A percentile compares a stretch with the other conserved stretches of the same genome.
These are phyloP conservation scores for Flueggea neowawraea DNA, from an alignment of 441 rosid genomes.

Conservation along the genomic window DNA sequence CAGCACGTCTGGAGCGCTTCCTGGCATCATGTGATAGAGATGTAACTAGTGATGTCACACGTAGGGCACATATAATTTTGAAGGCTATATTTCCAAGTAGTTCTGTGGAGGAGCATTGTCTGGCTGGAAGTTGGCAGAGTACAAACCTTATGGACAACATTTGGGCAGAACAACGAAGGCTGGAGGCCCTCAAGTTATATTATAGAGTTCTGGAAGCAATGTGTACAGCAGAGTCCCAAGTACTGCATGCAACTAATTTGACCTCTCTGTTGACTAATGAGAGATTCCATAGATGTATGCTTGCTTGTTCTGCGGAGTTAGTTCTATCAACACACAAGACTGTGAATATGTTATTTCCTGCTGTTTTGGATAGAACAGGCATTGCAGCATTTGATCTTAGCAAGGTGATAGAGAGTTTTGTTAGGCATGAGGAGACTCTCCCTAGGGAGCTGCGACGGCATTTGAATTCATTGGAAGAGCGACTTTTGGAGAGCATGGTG, in stretches of 20 bases:
- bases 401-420: conserved; percentile 98
- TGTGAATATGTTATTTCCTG: conserved; percentile 92
- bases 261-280: conserved; percentile 91
- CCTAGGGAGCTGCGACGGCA: conserved; percentile 98
- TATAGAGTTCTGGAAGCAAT: conserved; percentile 94
- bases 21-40: conserved; percentile 81
- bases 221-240: conserved; percentile 90
- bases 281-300: conserved; percentile 99
- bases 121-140: conserved; percentile 60
- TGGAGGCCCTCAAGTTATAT: conserved; percentile 85
- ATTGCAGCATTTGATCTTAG: conserved; percentile 98
- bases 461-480: conserved; percentile 94
- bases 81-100: conserved; percentile 93
- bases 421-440: conserved; percentile 93
- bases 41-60: conserved; percentile 70
- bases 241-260: conserved; percentile 74
- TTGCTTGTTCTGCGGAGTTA: conserved; percentile 96
- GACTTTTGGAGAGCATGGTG: conserved; percentile 96
- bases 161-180: conserved; percentile 94
- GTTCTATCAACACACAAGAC: conserved; percentile 95
- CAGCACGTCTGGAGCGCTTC: conserved; percentile 66
- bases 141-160: conserved; percentile 85
- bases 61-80: conserved; percentile 83
- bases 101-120: conserved; percentile 59
- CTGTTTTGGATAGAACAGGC: conserved; percentile 95